These are phyloP conservation scores for Gaertneriomyces semiglobifer DNA, from an alignment of 192 early-diverging fungal genomes.

Conservation along the genomic window DNA sequence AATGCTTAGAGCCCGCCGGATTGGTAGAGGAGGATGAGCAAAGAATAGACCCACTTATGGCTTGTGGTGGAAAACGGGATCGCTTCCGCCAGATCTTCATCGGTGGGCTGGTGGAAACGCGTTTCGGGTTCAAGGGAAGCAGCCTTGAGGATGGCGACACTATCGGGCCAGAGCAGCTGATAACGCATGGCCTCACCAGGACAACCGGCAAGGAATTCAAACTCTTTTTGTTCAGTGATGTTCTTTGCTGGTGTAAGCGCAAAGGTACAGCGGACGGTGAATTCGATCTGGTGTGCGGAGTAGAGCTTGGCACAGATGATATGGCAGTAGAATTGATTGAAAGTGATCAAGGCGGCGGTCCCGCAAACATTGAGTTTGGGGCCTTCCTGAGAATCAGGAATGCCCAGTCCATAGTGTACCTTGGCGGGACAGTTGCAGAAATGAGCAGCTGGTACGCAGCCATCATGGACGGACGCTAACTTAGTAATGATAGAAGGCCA, in stretches of 20 bases:
- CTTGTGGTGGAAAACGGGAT: slow-evolving; percentile 25
- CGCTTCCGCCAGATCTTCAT: slow-evolving; percentile 16
- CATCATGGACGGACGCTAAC: too few relatives aligned
- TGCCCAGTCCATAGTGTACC: too few relatives aligned
- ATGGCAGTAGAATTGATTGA: slow-evolving; percentile 9
- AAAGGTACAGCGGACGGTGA: slow-evolving; percentile 17
- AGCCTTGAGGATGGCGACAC: neutral
- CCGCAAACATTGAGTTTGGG: too few relatives aligned
- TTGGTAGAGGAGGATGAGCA: slow-evolving; percentile 4
- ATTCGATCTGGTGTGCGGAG: slow-evolving; percentile 19
- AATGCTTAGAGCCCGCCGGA: slow-evolving; percentile 34
- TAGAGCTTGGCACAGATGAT: slow-evolving; percentile 16
- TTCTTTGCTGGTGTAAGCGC: slow-evolving; percentile 46
- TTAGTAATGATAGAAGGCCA: too few relatives aligned
- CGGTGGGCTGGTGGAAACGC: slow-evolving; percentile 26
- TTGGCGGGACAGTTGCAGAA: too few relatives aligned
- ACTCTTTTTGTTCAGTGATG: slow-evolving; percentile 46
- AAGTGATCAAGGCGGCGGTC: neutral
- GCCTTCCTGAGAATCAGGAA: too few relatives aligned
- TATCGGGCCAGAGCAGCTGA: slow-evolving; percentile 16
- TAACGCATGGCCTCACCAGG: slow-evolving; percentile 21
- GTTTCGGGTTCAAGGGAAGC: slow-evolving; percentile 16
- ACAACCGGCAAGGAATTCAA: slow-evolving; percentile 31
- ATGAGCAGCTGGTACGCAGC: too few relatives aligned
- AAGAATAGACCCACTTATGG: slow-evolving; percentile 18